These are phyloP conservation scores for Orbilia quercus DNA, from an alignment of 2,329 filamentous ascomycete genomes.

Conservation along the genomic window DNA sequence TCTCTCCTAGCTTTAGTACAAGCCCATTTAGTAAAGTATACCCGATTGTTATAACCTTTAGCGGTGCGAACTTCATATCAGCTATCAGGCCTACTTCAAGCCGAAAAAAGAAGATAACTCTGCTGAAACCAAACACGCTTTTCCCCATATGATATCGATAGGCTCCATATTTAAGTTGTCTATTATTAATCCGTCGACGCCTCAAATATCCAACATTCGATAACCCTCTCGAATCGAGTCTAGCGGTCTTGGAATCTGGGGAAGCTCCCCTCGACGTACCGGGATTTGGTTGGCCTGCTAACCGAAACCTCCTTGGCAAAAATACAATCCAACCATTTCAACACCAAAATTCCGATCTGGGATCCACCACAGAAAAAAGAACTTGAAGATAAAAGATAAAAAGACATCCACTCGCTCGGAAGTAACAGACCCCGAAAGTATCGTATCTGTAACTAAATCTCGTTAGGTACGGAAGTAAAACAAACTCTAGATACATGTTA, in stretches of 20 bases:
- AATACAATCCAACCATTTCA: constrained; percentile 48
- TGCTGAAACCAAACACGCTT: constrained; percentile 6
- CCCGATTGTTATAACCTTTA: constrained; percentile 4
- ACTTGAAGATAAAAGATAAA: no score
- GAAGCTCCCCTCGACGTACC: constrained; percentile 23
- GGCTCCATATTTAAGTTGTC: no score
- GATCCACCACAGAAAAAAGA: constrained; percentile 15
- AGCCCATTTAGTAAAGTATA: constrained; percentile 13
- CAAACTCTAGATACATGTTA: no score
- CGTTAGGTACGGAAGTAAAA: not conserved
- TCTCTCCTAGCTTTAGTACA: not conserved
- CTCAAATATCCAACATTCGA: constrained; percentile 38
- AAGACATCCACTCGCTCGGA: constrained; percentile 26
- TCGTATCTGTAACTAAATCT: not conserved
- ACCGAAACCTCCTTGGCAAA: constrained; percentile 41
- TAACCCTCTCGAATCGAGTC: constrained; percentile 25
- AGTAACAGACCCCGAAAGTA: constrained; percentile 13
- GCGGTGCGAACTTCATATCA: constrained; percentile 1
- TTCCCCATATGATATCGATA: no score
- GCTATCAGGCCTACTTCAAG: constrained; percentile 20
- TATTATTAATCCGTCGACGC: constrained; percentile 44
- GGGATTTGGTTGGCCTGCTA: constrained; percentile 47
- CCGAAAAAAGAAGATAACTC: not conserved
- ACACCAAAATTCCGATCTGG: constrained; percentile 38
- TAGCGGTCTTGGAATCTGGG: constrained; percentile 44